Evolutionary conservation across 73 alveolate species (phyloP).

Genomic region (Paramecium caudatum): DNA sequence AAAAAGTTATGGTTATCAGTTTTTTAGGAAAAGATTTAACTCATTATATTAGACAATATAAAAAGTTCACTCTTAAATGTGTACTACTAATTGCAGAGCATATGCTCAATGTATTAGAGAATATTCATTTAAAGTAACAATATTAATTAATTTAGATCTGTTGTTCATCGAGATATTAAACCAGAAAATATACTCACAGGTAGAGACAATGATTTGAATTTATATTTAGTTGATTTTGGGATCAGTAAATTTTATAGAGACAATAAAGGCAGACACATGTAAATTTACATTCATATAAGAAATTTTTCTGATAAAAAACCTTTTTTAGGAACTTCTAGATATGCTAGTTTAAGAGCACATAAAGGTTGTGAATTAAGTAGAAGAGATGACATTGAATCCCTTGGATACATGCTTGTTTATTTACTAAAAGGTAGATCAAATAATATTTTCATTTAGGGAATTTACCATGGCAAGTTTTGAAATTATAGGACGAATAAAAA

Average conservation of each 20-base stretch:
- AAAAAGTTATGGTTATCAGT: slow-evolving; percentile 65
- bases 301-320: slow-evolving; percentile 53
- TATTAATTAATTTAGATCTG: slow-evolving; percentile 80
- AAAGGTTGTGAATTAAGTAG: slow-evolving; percentile 91
- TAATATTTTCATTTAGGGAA: slow-evolving; percentile 59
- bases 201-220: slow-evolving; percentile 80
- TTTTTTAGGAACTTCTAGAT: slow-evolving; percentile 83
- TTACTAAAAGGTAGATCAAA: slow-evolving; percentile 74
- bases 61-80: slow-evolving; percentile 66
- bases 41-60: slow-evolving; percentile 61
- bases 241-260: slow-evolving; percentile 88
- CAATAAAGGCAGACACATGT: slow-evolving; percentile 69
- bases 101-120: slow-evolving; percentile 61
- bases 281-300: background rate
- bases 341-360: slow-evolving; percentile 86
- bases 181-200: slow-evolving; percentile 90
- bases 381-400: slow-evolving; percentile 86
- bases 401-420: slow-evolving; percentile 87
- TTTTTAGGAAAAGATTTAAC: slow-evolving; percentile 73
- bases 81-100: slow-evolving; percentile 59
- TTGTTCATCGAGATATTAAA: slow-evolving; percentile 96
- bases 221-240: slow-evolving; percentile 95
- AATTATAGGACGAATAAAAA: slow-evolving; percentile 78
- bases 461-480: slow-evolving; percentile 96
- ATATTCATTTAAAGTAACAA: slow-evolving; percentile 42